Evolutionary conservation across 2,329 filamentous ascomycete species (phyloP), one percentile per base, ranked within the genome.

Genomic region (Arthrobotrys iridis): DNA sequence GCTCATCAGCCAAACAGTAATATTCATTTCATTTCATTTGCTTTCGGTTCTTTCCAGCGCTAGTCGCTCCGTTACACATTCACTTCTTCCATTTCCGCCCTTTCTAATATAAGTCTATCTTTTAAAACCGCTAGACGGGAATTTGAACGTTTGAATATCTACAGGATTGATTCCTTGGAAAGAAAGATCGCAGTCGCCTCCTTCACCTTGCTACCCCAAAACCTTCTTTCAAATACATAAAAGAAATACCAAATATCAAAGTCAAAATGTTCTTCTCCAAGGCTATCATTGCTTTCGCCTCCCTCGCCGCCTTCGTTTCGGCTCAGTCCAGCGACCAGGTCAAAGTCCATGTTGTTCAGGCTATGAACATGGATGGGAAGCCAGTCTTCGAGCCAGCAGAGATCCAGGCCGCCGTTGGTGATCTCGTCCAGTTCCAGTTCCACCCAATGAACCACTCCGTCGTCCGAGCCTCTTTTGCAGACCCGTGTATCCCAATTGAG

Each of bases 391-490:
- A 45, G 11, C 78, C 78, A 5, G 71, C 75, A 24, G 71, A 77
- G 63, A 65, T 76, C 59, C 71, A 70, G 65, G 78, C 78, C 18
- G 59, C 43, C 46, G 68, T 78, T 62, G 78, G 78, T 28, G 78
- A 79, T 62, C 57, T 76, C 40, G 62, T 79, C 30, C 78, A 78
- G 26, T 79, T 79, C 68, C 78, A 79, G 57, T 79, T 79, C 67
- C 77, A 78, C 30, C 77, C 78, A 43, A 46, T 77, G 77, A 93
- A 93, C 85, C 91, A 94, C 86, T 93, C 91, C 58, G 88, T 93
- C 70, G 91, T 89, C 13, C 90, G 93, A 84, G 92, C 91, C 50
- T 88, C 85, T 79, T 94, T 93, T 79, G 88, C 90, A 79, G 82
- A 86, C 66, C 90, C 90, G 10, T 93, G 91, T 83, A 81, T 86